Base-by-base conservation (phyloP, 768 basidiomycete genomes). In the Exidia glandulosa region DNA sequence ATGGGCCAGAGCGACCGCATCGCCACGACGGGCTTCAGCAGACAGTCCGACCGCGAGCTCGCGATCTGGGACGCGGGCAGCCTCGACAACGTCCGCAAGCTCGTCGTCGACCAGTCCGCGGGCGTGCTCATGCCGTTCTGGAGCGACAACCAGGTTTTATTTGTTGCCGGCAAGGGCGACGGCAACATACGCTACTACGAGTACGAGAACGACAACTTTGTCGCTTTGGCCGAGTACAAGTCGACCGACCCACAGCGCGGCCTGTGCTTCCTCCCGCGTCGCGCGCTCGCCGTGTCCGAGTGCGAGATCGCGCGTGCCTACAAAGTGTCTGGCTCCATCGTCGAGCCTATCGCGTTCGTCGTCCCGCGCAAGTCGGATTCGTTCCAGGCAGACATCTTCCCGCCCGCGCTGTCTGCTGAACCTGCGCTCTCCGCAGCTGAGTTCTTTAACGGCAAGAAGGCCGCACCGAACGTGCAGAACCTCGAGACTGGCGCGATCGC, bases 171-270 rank as follows among this genome's bases (percentile, higher is more conserved):
- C 56, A 95, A 95, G 74, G 93, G 91, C 41, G 95, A 99, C 67
- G 95, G 95, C 31, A 99, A 99, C 70, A 86, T 98, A 63, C 86
- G 95, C n/a, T 95, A 91, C 79, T 98, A 87, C 72, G 96, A 99
- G 71, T 94, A 87, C 72, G 94, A 96, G 66, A 82, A 80, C 32
- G 94, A 97, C 73, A 78, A 84, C 54, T 78, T 98, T 23, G 79
- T 83, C 74, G 71, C 82, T 19, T 78, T 93, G 3, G 76, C 85
- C 23, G 96, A 97, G 70, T 82, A 94, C 79, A 89, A 94, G 71
- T 89, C 87, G 3, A 78, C 85, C 23, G 90, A 94, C 57, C 94
- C 95, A 31, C 95, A 98, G 72, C 90, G 94, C 57, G 96, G 96
- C 13, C 90, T 98, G 85, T 91, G 89, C 70, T 94, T 98, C 86